Conservation (phyloP, 306 rosid genomes). For the Cucurbita ficifolia region DNA sequence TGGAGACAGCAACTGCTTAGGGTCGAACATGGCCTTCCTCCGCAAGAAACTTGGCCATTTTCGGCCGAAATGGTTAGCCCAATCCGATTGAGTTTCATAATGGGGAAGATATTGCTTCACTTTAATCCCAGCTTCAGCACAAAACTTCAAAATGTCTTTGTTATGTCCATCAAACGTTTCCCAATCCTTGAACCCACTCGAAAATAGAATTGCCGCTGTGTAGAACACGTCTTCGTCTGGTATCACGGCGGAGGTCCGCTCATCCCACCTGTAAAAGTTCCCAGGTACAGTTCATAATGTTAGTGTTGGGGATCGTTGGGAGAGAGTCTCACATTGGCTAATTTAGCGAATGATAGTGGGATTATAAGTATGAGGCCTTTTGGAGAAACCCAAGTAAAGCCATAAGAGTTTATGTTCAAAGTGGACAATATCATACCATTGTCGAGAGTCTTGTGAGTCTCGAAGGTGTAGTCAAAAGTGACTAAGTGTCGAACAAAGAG, state of each 20-base stretch:
- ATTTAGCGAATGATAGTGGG: too few species aligned
- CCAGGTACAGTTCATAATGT: background rate
- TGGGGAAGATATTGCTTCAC: constrained; percentile 50
- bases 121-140: constrained; percentile 24
- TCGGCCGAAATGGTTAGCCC: constrained; percentile 51
- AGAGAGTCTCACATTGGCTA: too few species aligned
- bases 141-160: constrained; percentile 30
- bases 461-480: too few species aligned
- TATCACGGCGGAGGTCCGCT: constrained; percentile 45
- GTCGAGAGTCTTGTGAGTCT: too few species aligned
- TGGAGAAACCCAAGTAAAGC: too few species aligned
- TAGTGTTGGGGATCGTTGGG: too few species aligned
- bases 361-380: too few species aligned
- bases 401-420: too few species aligned
- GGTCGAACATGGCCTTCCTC: constrained; percentile 49
- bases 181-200: constrained; percentile 15
- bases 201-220: constrained; percentile 20
- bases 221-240: constrained; percentile 63
- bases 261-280: constrained; percentile 51
- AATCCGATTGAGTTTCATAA: constrained; percentile 23
- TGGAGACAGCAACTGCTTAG: constrained; percentile 50
- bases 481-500: too few species aligned
- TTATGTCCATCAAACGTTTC: constrained; percentile 24
- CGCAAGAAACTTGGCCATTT: constrained; percentile 38
- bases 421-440: too few species aligned